Evolutionary conservation across 306 rosid species (phyloP).

Genomic region (Acacia acuminata): DNA sequence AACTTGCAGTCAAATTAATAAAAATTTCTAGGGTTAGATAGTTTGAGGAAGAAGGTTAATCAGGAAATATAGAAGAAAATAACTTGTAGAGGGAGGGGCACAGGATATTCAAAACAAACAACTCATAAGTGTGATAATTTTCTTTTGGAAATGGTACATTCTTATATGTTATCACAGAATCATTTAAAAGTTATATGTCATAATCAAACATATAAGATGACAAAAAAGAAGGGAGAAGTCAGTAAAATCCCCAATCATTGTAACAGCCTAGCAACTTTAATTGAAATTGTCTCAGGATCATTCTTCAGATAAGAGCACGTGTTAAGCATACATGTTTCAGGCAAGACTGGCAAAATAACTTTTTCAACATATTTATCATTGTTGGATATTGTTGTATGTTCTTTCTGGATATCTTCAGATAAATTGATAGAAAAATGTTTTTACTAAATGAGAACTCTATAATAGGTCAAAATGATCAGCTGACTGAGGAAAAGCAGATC

Average conservation of each 20-base stretch:
- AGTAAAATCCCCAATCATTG: neutral
- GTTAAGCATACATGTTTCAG: neutral
- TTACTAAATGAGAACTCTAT: neutral
- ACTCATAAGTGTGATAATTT: neutral
- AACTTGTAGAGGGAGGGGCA: neutral
- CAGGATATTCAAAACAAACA: neutral
- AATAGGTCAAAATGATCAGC: neutral
- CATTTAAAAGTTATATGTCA: neutral
- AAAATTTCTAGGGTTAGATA: neutral
- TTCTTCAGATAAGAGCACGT: neutral
- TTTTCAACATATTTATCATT: neutral
- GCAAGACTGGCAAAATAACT: neutral
- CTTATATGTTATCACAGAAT: neutral
- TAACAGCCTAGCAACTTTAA: conserved; percentile 31
- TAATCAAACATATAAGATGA: conserved; percentile 31
- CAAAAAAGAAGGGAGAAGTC: neutral
- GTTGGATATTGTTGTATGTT: neutral
- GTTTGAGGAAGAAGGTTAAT: neutral
- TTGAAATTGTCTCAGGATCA: neutral
- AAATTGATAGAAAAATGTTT: neutral
- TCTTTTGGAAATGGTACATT: neutral
- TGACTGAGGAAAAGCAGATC: neutral
- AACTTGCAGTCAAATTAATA: neutral
- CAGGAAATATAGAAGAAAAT: neutral
- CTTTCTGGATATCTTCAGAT: neutral